Evolutionary conservation across 441 rosid species (phyloP).

Genomic region (Rhodomyrtus psidioides): DNA sequence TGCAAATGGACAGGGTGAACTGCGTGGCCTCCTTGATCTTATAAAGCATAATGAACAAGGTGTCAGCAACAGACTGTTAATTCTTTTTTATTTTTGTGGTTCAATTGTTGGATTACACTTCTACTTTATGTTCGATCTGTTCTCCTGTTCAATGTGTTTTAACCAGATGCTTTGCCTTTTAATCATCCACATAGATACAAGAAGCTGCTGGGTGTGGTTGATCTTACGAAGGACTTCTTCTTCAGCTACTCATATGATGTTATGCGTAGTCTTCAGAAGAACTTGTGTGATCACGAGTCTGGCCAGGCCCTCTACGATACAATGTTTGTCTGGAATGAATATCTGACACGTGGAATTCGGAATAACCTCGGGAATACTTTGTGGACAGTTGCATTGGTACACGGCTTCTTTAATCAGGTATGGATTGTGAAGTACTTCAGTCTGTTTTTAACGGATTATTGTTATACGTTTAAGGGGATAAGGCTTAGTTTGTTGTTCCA

Average conservation of each 20-base stretch:
- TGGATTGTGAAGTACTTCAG: background rate
- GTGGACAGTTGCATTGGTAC: slow-evolving; percentile 96
- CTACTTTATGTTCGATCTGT: background rate
- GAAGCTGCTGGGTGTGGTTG: slow-evolving; percentile 87
- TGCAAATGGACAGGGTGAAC: background rate
- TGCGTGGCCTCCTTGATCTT: background rate
- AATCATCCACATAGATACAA: slow-evolving; percentile 60
- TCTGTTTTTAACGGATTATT: background rate
- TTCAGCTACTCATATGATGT: slow-evolving; percentile 96
- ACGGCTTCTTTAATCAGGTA: slow-evolving; percentile 99
- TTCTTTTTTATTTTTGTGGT: background rate
- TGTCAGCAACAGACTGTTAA: background rate
- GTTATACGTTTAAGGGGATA: background rate
- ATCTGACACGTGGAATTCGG: slow-evolving; percentile 85
- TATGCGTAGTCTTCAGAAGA: slow-evolving; percentile 91
- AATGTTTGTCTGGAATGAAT: slow-evolving; percentile 99
- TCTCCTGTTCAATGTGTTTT: background rate
- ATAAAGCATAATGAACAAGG: background rate
- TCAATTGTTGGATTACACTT: background rate
- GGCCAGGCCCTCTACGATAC: slow-evolving; percentile 76
- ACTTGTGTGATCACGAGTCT: slow-evolving; percentile 58
- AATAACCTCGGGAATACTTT: slow-evolving; percentile 73
- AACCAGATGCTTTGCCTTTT: slow-evolving; percentile 17
- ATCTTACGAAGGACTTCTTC: slow-evolving; percentile 97
- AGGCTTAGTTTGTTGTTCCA: background rate